Evolutionary conservation across 768 basidiomycete species (phyloP).

Genomic region (Auriscalpium orientale): DNA sequence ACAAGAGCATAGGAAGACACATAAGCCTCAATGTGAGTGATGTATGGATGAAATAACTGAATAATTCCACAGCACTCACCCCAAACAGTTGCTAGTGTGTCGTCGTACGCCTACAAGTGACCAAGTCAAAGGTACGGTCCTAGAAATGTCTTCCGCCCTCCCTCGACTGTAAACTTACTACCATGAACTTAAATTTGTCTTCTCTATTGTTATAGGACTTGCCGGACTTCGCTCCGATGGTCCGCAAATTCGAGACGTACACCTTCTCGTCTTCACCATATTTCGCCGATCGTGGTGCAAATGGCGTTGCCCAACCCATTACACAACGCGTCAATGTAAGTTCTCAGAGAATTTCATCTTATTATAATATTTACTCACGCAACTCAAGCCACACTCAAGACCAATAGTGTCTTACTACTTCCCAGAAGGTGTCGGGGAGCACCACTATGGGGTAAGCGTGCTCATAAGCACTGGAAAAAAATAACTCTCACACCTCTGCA

Average conservation of each 20-base stretch:
- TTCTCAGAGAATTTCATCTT: conserved; percentile 5
- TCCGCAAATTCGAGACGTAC: conserved; percentile 16
- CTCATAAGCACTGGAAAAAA: neutral
- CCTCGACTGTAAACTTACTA: too few species aligned
- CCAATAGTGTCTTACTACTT: conserved; percentile 96
- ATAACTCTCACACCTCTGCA: neutral
- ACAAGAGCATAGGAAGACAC: too few species aligned
- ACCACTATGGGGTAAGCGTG: conserved; percentile 85
- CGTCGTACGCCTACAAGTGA: too few species aligned
- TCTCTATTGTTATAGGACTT: too few species aligned
- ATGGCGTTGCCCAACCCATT: conserved; percentile 67
- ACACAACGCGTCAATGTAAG: conserved; percentile 73
- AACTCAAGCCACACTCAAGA: conserved; percentile 61
- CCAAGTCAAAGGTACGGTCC: too few species aligned
- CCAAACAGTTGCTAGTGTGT: too few species aligned
- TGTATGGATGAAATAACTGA: too few species aligned
- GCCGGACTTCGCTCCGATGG: conserved; percentile 6
- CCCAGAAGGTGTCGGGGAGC: conserved; percentile 87
- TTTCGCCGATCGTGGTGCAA: conserved; percentile 64
- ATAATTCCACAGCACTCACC: too few species aligned
- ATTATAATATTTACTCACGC: neutral
- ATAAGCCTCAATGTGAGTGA: too few species aligned
- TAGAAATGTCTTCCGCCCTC: too few species aligned
- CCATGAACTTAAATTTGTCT: too few species aligned
- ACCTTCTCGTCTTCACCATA: conserved; percentile 72